These are phyloP conservation scores for Tetrahymena borealis DNA, from an alignment of 73 alveolate species.

Conservation along the genomic window DNA sequence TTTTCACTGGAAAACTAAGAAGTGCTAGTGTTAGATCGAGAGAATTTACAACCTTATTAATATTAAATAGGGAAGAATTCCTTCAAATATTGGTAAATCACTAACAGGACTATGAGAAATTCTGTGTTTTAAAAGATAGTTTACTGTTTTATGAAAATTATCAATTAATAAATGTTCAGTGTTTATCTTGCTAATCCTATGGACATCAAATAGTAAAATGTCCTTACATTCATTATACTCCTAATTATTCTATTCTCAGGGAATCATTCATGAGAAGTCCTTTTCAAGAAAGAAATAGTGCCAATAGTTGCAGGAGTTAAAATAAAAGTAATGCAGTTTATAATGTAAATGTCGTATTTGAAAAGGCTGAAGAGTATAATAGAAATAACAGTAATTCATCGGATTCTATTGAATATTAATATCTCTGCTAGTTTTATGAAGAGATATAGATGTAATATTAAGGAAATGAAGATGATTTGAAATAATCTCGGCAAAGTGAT, in stretches of 20 bases:
- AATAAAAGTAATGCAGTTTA: not conserved
- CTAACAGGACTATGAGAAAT: not conserved
- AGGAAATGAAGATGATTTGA: not conserved
- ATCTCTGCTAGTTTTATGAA: not conserved
- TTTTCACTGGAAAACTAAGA: not conserved
- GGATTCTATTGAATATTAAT: not conserved
- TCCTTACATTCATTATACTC: not conserved
- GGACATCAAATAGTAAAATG: not conserved
- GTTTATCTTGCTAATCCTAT: not conserved
- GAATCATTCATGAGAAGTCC: not conserved
- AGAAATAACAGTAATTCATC: not conserved
- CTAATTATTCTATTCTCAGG: not conserved
- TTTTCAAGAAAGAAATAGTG: not conserved
- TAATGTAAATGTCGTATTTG: not conserved
- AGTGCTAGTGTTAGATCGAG: not conserved
- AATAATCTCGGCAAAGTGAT: not conserved
- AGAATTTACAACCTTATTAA: not conserved
- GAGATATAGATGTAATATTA: not conserved
- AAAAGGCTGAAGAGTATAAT: not conserved
- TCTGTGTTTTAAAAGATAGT: not conserved
- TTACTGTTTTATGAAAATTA: not conserved
- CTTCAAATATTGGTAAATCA: not conserved
- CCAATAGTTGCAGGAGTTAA: not conserved
- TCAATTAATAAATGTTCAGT: not conserved
- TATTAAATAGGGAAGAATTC: not conserved